These are phyloP conservation scores for Phytophthora parvispora DNA, from an alignment of 352 stramenopile genomes.

Conservation along the genomic window DNA sequence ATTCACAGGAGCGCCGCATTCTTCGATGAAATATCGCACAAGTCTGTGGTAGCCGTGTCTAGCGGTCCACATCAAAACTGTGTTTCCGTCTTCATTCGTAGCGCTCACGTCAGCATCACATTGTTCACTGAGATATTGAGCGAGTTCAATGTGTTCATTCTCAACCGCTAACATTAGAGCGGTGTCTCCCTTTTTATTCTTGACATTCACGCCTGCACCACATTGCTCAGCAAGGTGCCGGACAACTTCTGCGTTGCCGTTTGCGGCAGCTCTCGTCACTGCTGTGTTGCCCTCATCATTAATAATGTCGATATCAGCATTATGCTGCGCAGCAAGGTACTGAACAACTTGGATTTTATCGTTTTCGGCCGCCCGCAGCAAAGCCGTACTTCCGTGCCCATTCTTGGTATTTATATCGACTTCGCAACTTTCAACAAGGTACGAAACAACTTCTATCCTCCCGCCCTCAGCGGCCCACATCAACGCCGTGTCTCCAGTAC, in stretches of 20 bases:
- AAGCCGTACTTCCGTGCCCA: not conserved
- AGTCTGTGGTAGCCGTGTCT: not conserved
- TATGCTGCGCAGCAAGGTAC: not conserved
- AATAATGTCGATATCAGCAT: not conserved
- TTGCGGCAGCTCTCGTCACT: not conserved
- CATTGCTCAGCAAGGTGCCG: constrained; percentile 5
- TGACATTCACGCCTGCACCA: not conserved
- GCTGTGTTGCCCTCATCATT: not conserved
- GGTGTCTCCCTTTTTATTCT: not conserved
- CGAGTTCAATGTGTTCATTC: not conserved
- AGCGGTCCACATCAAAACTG: not conserved
- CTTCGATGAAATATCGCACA: not conserved
- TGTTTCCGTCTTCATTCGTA: not conserved
- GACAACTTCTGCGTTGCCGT: not conserved
- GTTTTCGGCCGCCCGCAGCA: not conserved
- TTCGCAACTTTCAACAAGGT: not conserved
- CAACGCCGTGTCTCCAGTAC: not conserved
- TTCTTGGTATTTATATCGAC: not conserved
- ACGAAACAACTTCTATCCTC: not conserved
- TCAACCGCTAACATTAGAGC: not conserved
- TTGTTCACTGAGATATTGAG: not conserved
- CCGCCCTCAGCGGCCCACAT: not conserved
- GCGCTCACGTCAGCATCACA: not conserved
- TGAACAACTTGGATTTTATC: constrained; percentile 1
- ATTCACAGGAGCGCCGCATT: not conserved